A percentile compares a stretch with the other conserved stretches of the same genome.
Conservation (phyloP, 306 rosid genomes). For the Purshia tridentata region DNA sequence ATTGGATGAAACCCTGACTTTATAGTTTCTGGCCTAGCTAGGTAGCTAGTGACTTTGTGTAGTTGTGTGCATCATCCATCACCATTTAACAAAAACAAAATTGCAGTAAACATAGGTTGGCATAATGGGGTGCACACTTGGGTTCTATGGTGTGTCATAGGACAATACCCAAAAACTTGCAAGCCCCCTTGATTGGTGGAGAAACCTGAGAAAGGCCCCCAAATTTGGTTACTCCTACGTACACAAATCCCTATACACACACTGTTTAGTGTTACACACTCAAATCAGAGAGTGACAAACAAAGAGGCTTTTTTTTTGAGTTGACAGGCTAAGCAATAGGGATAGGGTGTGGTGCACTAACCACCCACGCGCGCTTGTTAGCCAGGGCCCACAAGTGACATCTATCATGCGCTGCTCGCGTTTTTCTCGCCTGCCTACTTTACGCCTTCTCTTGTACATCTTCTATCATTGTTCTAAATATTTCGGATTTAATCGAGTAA, state of each 20-base stretch:
- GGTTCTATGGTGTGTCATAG: constrained; percentile 22
- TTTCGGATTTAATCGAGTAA: too few species aligned
- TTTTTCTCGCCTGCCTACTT: constrained; percentile 34
- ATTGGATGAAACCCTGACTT: constrained; percentile 2
- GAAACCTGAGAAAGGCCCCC: constrained; percentile 24
- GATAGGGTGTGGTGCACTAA: constrained; percentile 48
- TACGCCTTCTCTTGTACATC: not conserved
- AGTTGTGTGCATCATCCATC: constrained; percentile 1
- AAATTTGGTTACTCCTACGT: not conserved
- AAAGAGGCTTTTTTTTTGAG: constrained; percentile 19
- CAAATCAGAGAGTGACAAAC: constrained; percentile 1
- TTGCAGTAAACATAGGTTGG: constrained; percentile 33
- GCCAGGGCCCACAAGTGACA: constrained; percentile 49
- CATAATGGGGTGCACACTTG: constrained; percentile 55
- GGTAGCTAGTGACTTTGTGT: constrained; percentile 8
- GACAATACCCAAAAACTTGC: constrained; percentile 38
- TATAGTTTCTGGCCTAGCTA: constrained; percentile 8
- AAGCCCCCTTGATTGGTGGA: constrained; percentile 32
- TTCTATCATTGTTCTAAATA: not conserved
- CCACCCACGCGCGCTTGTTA: constrained; percentile 53
- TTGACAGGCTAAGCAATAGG: constrained; percentile 47
- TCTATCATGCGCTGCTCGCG: constrained; percentile 49
- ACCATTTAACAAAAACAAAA: constrained; percentile 21
- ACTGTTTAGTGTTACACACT: not conserved
- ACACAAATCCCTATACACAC: not conserved